Percentiles rank a stretch among this genome's conserved stretches.
Evolutionary conservation across 179 eudicot genomes (phyloP).

Genomic region (Silene noctiflora): DNA sequence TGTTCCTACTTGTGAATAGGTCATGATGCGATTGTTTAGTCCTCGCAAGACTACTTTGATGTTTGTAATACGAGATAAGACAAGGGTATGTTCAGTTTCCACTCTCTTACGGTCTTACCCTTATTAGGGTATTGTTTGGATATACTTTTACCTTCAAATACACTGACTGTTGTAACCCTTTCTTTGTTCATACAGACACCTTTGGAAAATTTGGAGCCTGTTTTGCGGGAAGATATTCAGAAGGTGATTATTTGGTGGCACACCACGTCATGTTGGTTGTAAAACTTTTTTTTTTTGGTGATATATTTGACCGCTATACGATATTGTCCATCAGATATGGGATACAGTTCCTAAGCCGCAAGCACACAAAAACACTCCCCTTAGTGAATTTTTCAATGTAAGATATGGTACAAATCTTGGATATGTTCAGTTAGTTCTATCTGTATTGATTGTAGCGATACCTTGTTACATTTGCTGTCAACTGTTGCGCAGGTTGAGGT

Average conservation of each 20-base stretch:
- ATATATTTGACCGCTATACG: conserved; percentile 1
- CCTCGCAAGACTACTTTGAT: conserved; percentile 97
- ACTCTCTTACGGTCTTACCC: not conserved
- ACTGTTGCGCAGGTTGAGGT: conserved; percentile 71
- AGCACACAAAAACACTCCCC: conserved; percentile 81
- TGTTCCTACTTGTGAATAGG: conserved; percentile 39
- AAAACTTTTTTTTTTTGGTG: not conserved
- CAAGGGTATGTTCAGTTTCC: conserved; percentile 53
- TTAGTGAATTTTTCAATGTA: conserved; percentile 96
- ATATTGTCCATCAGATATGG: conserved; percentile 67
- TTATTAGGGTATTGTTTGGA: not conserved
- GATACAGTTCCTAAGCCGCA: conserved; percentile 95
- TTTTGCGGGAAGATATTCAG: conserved; percentile 91
- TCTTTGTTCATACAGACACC: conserved; percentile 62
- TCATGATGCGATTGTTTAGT: conserved; percentile 98
- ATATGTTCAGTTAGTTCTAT: not conserved
- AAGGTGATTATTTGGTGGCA: conserved; percentile 50
- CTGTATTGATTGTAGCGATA: conserved; percentile 6
- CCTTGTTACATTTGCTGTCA: conserved; percentile 21
- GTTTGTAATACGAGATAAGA: conserved; percentile 99
- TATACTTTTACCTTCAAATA: conserved; percentile 1
- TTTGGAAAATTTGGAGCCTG: conserved; percentile 88
- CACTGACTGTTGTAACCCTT: not conserved
- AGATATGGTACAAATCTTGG: conserved; percentile 26
- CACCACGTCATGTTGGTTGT: not conserved